These are phyloP conservation scores for Agastache rugosa DNA, from an alignment of 257 asterid genomes.

Conservation along the genomic window DNA sequence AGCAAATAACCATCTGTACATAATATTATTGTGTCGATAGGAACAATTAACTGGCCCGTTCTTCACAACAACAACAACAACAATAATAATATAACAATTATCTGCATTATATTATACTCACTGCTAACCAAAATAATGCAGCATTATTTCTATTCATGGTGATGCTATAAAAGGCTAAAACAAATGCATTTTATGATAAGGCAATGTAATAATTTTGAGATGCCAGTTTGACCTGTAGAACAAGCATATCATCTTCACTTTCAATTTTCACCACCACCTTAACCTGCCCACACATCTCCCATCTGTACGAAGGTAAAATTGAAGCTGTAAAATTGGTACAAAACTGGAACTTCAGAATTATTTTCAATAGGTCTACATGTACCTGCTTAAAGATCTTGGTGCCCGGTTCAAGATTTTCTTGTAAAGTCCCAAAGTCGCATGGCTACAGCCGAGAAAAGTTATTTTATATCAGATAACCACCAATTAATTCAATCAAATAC, in stretches of 20 bases:
- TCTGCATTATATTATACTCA: no score
- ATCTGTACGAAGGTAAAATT: conserved; percentile 54
- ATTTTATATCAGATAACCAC: conserved; percentile 8
- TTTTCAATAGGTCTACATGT: conserved; percentile 24
- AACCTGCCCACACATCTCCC: conserved; percentile 99
- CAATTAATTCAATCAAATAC: neutral
- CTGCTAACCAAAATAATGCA: neutral
- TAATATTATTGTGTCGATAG: neutral
- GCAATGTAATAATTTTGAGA: neutral
- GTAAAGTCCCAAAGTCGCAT: conserved; percentile 94
- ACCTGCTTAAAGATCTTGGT: conserved; percentile 88
- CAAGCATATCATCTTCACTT: conserved; percentile 86
- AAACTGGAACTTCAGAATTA: conserved; percentile 26
- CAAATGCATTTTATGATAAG: conserved; percentile 3
- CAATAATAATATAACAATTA: no score
- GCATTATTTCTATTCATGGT: neutral
- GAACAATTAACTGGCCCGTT: neutral
- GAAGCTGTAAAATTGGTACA: neutral
- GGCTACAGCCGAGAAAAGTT: conserved; percentile 55
- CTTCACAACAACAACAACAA: neutral
- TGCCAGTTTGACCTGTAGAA: conserved; percentile 63
- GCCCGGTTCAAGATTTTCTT: conserved; percentile 82
- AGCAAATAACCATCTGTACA: no score
- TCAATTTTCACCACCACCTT: conserved; percentile 95
- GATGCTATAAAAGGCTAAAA: conserved; percentile 20